phyloP scores from a whole-genome alignment of 2,329 filamentous ascomycete genomes.

The Diaporthe longicolla region DNA sequence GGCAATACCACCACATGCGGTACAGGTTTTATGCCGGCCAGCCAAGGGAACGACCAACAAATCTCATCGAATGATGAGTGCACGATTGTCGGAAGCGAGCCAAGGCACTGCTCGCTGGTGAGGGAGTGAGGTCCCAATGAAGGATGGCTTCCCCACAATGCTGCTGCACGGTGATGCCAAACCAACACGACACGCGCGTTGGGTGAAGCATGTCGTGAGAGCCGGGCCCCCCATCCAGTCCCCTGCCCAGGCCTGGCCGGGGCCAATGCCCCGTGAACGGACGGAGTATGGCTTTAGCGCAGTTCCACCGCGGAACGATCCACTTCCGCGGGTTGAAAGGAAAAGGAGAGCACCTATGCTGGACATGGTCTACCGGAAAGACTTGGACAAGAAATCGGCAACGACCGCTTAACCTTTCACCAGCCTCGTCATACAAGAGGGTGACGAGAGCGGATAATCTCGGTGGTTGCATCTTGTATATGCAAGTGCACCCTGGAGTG shows the following conservation, averaged over 20 bases:
- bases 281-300: constrained; percentile 13
- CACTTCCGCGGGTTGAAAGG: constrained; percentile 2
- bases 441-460: background rate
- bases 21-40: background rate
- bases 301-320: constrained; percentile 14
- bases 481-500: background rate
- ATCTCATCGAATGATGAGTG: constrained; percentile 38
- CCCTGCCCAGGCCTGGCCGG: constrained; percentile 6
- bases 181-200: constrained; percentile 20
- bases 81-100: constrained; percentile 35
- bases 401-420: background rate
- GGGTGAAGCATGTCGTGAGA: constrained; percentile 13
- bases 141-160: constrained; percentile 21
- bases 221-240: background rate
- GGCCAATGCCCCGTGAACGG: background rate
- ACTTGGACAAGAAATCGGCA: background rate
- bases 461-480: constrained; percentile 1
- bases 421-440: background rate
- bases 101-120: constrained; percentile 23
- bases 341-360: too few relatives aligned
- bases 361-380: background rate
- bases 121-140: constrained; percentile 8
- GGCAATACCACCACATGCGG: background rate
- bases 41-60: constrained; percentile 28
- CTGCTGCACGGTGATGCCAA: constrained; percentile 22